A percentile compares a stretch with the other conserved stretches of the same genome.
phyloP scores from a whole-genome alignment of 768 basidiomycete genomes.

The Sarcomyxa edulis region DNA sequence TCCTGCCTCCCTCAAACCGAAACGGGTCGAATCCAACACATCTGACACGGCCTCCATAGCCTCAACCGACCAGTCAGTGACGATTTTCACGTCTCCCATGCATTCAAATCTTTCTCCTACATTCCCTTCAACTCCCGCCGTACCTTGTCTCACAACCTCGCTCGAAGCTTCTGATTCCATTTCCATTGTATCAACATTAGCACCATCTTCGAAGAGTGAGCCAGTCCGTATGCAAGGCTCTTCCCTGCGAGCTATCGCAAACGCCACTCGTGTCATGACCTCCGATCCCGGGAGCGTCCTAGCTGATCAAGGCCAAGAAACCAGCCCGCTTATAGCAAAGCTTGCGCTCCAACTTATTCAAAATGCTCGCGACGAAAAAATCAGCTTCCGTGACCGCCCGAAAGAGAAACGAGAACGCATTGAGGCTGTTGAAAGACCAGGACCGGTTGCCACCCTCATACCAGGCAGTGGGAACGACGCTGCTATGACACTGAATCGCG shows the following conservation, averaged over 20 bases:
- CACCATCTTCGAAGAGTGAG: conserved; percentile 19
- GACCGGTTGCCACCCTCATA: conserved; percentile 38
- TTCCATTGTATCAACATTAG: conserved; percentile 11
- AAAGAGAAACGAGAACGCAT: conserved; percentile 35
- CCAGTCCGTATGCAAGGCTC: conserved; percentile 46
- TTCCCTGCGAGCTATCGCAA: conserved; percentile 68
- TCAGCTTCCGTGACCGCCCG: conserved; percentile 42
- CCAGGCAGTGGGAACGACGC: conserved; percentile 36
- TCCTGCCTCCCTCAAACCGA: conserved; percentile 27
- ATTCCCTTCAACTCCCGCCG: conserved; percentile 35
- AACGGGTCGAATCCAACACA: conserved; percentile 9
- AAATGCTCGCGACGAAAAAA: conserved; percentile 59
- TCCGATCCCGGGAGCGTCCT: conserved; percentile 71
- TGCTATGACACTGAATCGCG: conserved; percentile 38
- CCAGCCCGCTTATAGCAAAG: conserved; percentile 49
- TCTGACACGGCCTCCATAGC: conserved; percentile 1
- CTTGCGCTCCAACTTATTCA: conserved; percentile 66
- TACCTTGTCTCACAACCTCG: conserved; percentile 38
- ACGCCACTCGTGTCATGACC: conserved; percentile 87
- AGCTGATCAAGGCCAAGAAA: conserved; percentile 62
- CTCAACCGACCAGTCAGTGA: not conserved
- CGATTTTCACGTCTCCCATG: conserved; percentile 21
- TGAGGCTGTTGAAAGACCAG: conserved; percentile 18
- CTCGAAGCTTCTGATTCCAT: conserved; percentile 25
- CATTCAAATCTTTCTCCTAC: conserved; percentile 30